Evolutionary conservation across 306 rosid species (phyloP).

Genomic region (Prunus dulcis): DNA sequence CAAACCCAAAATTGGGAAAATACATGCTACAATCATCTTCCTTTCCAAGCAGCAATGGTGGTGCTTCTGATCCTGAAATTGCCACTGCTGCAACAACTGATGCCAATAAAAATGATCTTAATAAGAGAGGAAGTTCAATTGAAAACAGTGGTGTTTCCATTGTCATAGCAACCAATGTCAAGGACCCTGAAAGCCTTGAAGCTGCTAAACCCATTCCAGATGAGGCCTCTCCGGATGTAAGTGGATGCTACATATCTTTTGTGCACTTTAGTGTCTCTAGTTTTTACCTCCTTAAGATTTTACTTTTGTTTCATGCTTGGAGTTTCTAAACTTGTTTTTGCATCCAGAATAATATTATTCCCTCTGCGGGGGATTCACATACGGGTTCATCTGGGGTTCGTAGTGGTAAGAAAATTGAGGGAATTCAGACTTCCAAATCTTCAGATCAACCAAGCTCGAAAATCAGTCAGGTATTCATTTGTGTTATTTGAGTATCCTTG

Average conservation of each 20-base stretch:
- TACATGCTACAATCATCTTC: slow-evolving; percentile 26
- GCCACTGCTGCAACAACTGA: slow-evolving; percentile 18
- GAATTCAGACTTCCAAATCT: slow-evolving; percentile 15
- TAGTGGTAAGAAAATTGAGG: slow-evolving; percentile 21
- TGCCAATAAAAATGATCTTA: slow-evolving; percentile 9
- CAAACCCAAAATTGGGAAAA: slow-evolving; percentile 27
- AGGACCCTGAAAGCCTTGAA: slow-evolving; percentile 28
- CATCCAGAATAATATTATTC: slow-evolving; percentile 25
- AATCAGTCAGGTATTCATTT: slow-evolving; percentile 32
- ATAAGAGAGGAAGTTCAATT: slow-evolving; percentile 30
- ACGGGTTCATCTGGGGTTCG: slow-evolving; percentile 18
- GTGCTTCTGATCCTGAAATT: slow-evolving; percentile 20
- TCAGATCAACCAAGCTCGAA: slow-evolving; percentile 25
- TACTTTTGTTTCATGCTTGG: slow-evolving; percentile 19
- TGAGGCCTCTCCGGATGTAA: slow-evolving; percentile 44
- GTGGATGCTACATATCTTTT: slow-evolving; percentile 8
- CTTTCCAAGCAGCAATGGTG: slow-evolving; percentile 20
- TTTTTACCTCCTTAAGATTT: slow-evolving; percentile 13
- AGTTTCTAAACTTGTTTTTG: slow-evolving; percentile 13
- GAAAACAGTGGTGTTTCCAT: slow-evolving; percentile 22
- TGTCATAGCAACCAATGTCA: slow-evolving; percentile 10
- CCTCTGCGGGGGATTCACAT: slow-evolving; percentile 9
- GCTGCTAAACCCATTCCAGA: slow-evolving; percentile 18
- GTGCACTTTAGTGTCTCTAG: background rate
- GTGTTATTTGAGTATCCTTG: background rate